Percentiles rank a stretch among this genome's conserved stretches.
Conservation (phyloP, 306 rosid species). For the Castanopsis chinensis region DNA sequence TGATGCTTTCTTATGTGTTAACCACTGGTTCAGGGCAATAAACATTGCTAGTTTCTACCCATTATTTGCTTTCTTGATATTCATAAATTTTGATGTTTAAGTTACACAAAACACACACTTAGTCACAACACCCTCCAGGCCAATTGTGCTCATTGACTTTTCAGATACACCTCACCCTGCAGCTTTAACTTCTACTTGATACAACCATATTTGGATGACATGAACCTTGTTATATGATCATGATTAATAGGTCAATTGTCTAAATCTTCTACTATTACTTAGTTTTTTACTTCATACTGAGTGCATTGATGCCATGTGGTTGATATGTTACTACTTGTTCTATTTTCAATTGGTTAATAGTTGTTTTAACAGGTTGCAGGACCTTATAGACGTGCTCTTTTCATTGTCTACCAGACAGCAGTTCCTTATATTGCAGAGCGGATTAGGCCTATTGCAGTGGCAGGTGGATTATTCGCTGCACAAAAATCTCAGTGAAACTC, state of each 20-base stretch:
- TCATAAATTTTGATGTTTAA: not conserved
- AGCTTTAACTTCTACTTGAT: not conserved
- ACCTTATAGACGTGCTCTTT: slow-evolving; percentile 82
- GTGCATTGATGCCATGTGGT: not conserved
- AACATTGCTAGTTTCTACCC: slow-evolving; percentile 70
- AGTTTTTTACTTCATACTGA: not conserved
- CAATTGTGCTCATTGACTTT: too few species aligned
- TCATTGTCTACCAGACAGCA: slow-evolving; percentile 82
- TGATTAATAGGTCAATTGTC: not conserved
- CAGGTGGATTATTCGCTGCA: slow-evolving; percentile 59
- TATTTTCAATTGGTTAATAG: not conserved
- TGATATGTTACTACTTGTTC: not conserved
- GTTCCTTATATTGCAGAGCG: slow-evolving; percentile 93
- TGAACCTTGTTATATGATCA: too few species aligned
- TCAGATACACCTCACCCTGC: too few species aligned
- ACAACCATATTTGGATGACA: not conserved
- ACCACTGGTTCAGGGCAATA: slow-evolving; percentile 98
- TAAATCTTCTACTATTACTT: not conserved
- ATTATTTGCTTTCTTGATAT: not conserved
- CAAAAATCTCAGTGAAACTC: slow-evolving; percentile 16
- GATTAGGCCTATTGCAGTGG: slow-evolving; percentile 56
- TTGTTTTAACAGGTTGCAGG: slow-evolving; percentile 68
- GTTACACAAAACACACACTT: not conserved
- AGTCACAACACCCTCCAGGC: too few species aligned
- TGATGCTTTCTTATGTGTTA: slow-evolving; percentile 79